Percentiles rank a stretch among this genome's conserved stretches.
Evolutionary conservation across 805 yeast species (phyloP).

Genomic region (Allodekkera sacchari): DNA sequence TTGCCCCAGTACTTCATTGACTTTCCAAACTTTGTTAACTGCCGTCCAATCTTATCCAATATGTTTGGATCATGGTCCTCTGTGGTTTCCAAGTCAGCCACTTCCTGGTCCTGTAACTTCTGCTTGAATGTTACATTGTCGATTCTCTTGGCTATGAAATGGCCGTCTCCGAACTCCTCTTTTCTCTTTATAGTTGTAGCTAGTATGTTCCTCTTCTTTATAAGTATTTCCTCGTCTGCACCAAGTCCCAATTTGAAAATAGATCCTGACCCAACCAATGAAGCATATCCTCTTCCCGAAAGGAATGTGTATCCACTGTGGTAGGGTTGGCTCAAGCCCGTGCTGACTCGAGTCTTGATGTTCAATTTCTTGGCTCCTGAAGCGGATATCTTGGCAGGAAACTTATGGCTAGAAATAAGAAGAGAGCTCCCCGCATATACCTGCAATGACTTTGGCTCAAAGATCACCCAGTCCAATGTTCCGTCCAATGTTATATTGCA

Average conservation of each 20-base stretch:
- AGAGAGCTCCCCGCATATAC: slow-evolving; percentile 48
- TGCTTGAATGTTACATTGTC: slow-evolving; percentile 3
- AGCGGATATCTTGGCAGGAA: slow-evolving; percentile 35
- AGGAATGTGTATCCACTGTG: slow-evolving; percentile 37
- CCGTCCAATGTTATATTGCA: slow-evolving; percentile 47
- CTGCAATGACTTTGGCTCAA: slow-evolving; percentile 39
- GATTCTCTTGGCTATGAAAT: slow-evolving; percentile 12
- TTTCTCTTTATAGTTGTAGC: slow-evolving; percentile 45
- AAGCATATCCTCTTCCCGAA: slow-evolving; percentile 51
- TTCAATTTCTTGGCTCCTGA: slow-evolving; percentile 24
- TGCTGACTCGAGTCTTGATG: slow-evolving; percentile 8
- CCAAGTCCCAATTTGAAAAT: slow-evolving; percentile 38
- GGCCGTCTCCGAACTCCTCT: slow-evolving; percentile 27
- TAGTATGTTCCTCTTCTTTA: slow-evolving; percentile 37
- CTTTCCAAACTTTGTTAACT: slow-evolving; percentile 5
- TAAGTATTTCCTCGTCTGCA: slow-evolving; percentile 39
- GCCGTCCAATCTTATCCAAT: not conserved
- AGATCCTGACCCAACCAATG: slow-evolving; percentile 47
- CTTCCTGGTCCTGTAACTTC: not conserved
- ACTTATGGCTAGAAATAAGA: slow-evolving; percentile 25
- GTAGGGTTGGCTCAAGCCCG: slow-evolving; percentile 33
- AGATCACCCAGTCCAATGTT: slow-evolving; percentile 52
- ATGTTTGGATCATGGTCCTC: not conserved
- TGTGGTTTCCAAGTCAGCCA: not conserved
- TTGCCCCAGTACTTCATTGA: not conserved